Evolutionary conservation across 768 basidiomycete species (phyloP).

Genomic region (Podaxis mareebaensis): DNA sequence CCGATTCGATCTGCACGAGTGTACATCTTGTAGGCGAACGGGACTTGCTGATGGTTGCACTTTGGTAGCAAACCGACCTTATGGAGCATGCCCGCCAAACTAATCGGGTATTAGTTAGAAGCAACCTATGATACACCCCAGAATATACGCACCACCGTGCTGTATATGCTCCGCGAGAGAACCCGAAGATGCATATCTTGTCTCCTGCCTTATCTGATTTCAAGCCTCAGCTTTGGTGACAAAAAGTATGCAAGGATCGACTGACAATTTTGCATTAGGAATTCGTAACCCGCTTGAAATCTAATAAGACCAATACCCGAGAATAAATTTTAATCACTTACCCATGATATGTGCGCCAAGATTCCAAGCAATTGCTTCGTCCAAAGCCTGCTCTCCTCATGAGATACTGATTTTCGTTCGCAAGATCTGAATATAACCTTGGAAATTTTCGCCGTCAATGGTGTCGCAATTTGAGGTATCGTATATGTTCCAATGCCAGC

Average conservation of each 20-base stretch:
- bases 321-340: slow-evolving; percentile 18
- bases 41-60: slow-evolving; percentile 50
- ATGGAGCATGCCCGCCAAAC: slow-evolving; percentile 57
- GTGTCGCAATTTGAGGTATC: slow-evolving; percentile 42
- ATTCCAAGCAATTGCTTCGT: slow-evolving; percentile 49
- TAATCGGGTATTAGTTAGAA: slow-evolving; percentile 13
- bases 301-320: neutral
- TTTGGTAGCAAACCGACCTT: slow-evolving; percentile 47
- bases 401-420: neutral
- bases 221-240: neutral
- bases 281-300: slow-evolving; percentile 50
- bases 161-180: slow-evolving; percentile 63
- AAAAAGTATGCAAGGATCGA: neutral
- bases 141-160: slow-evolving; percentile 36
- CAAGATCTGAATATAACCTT: slow-evolving; percentile 30
- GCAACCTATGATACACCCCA: neutral
- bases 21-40: slow-evolving; percentile 62
- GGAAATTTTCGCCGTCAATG: slow-evolving; percentile 41
- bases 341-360: slow-evolving; percentile 54
- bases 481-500: slow-evolving; percentile 59
- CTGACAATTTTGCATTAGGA: slow-evolving; percentile 60
- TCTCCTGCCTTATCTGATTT: slow-evolving; percentile 44
- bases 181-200: slow-evolving; percentile 64
- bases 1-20: slow-evolving; percentile 38
- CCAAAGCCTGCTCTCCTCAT: slow-evolving; percentile 31